Conservation (phyloP, 306 rosid genomes). For the Morella rubra region DNA sequence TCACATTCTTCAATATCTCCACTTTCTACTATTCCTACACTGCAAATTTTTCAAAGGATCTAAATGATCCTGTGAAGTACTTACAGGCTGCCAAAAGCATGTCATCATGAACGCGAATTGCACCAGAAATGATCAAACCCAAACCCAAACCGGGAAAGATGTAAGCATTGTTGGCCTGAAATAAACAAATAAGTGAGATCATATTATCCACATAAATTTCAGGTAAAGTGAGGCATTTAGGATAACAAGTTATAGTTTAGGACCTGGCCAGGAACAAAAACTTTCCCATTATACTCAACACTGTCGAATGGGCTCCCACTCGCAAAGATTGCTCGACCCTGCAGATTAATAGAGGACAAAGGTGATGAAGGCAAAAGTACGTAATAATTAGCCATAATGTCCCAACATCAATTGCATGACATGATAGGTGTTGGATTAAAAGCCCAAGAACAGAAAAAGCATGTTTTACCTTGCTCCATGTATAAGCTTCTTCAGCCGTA, state of each 20-base stretch:
- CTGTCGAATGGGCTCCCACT: slow-evolving; percentile 97
- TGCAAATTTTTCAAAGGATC: too few relatives aligned
- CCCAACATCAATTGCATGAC: neutral
- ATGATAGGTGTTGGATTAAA: slow-evolving; percentile 12
- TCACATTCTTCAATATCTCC: too few relatives aligned
- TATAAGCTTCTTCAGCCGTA: slow-evolving; percentile 95
- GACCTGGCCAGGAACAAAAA: slow-evolving; percentile 94
- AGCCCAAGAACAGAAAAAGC: neutral
- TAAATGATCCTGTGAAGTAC: slow-evolving; percentile 19
- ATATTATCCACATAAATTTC: neutral
- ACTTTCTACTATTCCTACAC: too few relatives aligned
- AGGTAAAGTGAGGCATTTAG: slow-evolving; percentile 18
- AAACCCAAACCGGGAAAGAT: slow-evolving; percentile 92
- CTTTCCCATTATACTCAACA: slow-evolving; percentile 63
- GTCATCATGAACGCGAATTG: slow-evolving; percentile 87
- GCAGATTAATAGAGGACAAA: slow-evolving; percentile 23
- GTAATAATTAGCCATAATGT: neutral
- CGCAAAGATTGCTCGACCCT: slow-evolving; percentile 89
- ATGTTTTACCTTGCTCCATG: slow-evolving; percentile 82
- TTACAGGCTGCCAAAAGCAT: slow-evolving; percentile 98
- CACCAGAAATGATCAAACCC: slow-evolving; percentile 95
- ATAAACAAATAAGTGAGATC: slow-evolving; percentile 37
- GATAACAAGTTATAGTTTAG: neutral
- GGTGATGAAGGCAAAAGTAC: neutral
- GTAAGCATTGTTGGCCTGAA: slow-evolving; percentile 97